Evolutionary conservation across 1,139 yeast species (phyloP), one percentile per base, ranked within the genome.

Genomic region (Geotrichum bryndzae): DNA sequence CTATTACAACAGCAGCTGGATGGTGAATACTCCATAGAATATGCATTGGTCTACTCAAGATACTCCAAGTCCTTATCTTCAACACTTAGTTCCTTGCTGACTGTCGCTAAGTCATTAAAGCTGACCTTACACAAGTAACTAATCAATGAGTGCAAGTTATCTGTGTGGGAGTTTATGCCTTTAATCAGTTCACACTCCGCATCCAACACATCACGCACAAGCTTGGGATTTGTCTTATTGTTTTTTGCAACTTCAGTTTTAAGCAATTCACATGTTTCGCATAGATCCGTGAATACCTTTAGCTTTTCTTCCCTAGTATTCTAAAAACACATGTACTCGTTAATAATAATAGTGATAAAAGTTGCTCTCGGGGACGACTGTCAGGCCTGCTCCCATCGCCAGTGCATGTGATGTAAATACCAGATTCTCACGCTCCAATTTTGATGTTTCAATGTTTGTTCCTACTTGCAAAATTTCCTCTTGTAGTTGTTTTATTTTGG

Each of bases 91-190:
- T 73, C 76, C 15, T 63, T 46, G 18, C 64, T 58, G 45, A 73
- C 68, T 48, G 58, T 59, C 4, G 61, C 62, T 13, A 70, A 51
- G 1, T 65, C 64, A 4, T 54, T 46, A 69, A 63, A 11, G 67
- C 73, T 52, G 50, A 64, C 6, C 63, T 60, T 53, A 29, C 64
- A 62, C 53, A 74, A 68, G 58, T 73, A 68, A 8, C 64, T 61
- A 4, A 73, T 51, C 60, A 74, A 59, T 0, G 63, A 33, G 58
- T 70, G 72, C 50, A 74, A 66, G 62, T 76, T 77, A 56, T 71
- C 74, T 45, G 72, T 66, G 59, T 68, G 67, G 33, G 65, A 63
- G 57, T 71, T 70, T 3, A 66, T 70, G 10, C 61, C 62, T 2
- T 54, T 23, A 1, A 61, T 55, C 3, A 58, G 53, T 1, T n/a